phyloP scores from a whole-genome alignment of 495 filamentous ascomycete species.

The Neurospora sp. region DNA sequence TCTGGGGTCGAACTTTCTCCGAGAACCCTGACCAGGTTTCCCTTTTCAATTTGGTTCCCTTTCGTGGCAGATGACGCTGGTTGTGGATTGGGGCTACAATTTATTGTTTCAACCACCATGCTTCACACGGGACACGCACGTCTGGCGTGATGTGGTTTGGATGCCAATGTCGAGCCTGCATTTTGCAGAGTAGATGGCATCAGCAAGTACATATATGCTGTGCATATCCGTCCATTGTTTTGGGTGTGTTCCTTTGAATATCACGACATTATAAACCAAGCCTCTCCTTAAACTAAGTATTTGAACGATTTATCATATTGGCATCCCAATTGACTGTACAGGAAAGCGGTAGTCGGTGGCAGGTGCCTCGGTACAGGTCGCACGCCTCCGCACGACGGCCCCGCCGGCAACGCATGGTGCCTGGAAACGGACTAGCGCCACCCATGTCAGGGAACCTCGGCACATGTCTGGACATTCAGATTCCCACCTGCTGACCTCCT shows the following conservation, averaged over 20 bases:
- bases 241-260: background rate
- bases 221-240: background rate
- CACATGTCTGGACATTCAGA: background rate
- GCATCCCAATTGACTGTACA: background rate
- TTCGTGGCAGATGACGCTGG: background rate
- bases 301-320: background rate
- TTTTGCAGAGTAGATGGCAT: background rate
- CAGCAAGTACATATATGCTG: background rate
- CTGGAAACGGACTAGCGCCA: slow-evolving; percentile 3
- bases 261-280: background rate
- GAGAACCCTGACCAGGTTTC: background rate
- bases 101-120: background rate
- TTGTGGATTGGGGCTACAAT: background rate
- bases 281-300: background rate
- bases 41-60: background rate
- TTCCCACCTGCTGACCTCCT: background rate
- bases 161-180: background rate
- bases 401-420: background rate
- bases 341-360: background rate
- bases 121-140: background rate
- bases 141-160: background rate
- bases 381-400: background rate
- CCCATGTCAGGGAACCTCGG: slow-evolving; percentile 3
- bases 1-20: background rate
- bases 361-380: slow-evolving; percentile 4